phyloP scores from a whole-genome alignment of 1,284 basidiomycete genomes.

The Coriolopsis trogii region DNA sequence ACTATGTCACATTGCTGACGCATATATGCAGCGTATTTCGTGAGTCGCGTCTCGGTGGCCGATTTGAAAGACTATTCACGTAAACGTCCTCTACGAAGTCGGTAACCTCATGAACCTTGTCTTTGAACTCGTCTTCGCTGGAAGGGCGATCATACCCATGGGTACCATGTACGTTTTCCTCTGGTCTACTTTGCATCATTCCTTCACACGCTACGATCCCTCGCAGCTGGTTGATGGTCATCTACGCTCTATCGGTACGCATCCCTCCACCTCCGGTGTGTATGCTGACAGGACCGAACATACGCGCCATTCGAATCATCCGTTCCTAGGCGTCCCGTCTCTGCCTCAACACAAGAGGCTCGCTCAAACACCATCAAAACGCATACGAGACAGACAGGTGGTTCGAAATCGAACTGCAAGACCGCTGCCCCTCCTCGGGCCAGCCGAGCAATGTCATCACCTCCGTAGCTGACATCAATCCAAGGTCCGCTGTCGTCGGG shows the following conservation, averaged over 20 bases:
- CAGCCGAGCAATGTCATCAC: no score
- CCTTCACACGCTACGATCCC: background rate
- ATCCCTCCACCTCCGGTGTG: no score
- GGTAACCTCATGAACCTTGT: slow-evolving; percentile 13
- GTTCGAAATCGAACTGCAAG: background rate
- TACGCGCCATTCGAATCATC: background rate
- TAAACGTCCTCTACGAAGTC: background rate
- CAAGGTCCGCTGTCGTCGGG: no score
- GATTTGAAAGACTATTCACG: background rate
- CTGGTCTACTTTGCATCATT: background rate
- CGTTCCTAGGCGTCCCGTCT: slow-evolving; percentile 8
- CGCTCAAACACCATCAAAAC: background rate
- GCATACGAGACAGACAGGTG: background rate
- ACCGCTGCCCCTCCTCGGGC: no score
- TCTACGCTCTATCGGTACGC: slow-evolving; percentile 11
- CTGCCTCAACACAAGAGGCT: slow-evolving; percentile 13
- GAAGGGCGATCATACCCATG: slow-evolving; percentile 12
- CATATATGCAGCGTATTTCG: no score
- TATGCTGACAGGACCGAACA: background rate
- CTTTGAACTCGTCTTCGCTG: slow-evolving; percentile 7
- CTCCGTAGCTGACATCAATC: no score
- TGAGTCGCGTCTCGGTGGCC: no score
- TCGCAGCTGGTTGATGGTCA: slow-evolving; percentile 15
- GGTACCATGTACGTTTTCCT: slow-evolving; percentile 11
- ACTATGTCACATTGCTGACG: no score